Conservation (phyloP, 2,329 filamentous ascomycete species). For the Phialemoniopsis sp. region DNA sequence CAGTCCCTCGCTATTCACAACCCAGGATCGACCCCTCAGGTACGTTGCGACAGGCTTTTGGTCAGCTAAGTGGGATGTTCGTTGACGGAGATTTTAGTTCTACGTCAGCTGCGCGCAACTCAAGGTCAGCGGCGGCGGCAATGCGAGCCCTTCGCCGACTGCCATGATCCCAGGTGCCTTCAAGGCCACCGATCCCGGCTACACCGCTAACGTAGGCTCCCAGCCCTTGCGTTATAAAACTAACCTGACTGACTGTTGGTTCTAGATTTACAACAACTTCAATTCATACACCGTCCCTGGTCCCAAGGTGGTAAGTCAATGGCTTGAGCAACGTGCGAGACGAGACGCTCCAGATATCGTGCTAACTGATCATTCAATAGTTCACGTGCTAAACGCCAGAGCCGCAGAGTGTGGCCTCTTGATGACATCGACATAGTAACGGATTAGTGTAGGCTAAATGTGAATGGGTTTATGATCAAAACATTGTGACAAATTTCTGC, state of each 20-base stretch:
- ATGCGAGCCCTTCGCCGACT: conserved; percentile 21
- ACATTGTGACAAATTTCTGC: no score
- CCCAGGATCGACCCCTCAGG: conserved; percentile 35
- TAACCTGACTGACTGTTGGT: no score
- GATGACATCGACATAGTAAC: background rate
- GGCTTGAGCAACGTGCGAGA: no score
- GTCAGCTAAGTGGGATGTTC: background rate
- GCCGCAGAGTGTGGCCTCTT: background rate
- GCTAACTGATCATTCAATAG: background rate
- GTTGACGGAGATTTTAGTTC: conserved; percentile 29
- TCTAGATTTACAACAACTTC: conserved; percentile 12
- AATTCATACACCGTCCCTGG: conserved; percentile 11
- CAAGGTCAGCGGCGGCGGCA: conserved; percentile 35
- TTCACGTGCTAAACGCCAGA: background rate
- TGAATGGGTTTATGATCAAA: no score
- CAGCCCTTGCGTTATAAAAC: no score
- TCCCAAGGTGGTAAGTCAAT: conserved; percentile 1
- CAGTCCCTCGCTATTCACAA: conserved; percentile 60
- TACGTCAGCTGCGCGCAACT: conserved; percentile 43
- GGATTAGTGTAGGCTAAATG: no score
- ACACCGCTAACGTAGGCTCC: conserved; percentile 35
- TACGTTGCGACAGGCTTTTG: conserved; percentile 1
- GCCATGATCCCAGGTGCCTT: conserved; percentile 35
- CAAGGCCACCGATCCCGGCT: conserved; percentile 37
- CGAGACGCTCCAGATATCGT: no score